Evolutionary conservation across 768 basidiomycete genomes (phyloP).

Genomic region (Lepiota venenata): DNA sequence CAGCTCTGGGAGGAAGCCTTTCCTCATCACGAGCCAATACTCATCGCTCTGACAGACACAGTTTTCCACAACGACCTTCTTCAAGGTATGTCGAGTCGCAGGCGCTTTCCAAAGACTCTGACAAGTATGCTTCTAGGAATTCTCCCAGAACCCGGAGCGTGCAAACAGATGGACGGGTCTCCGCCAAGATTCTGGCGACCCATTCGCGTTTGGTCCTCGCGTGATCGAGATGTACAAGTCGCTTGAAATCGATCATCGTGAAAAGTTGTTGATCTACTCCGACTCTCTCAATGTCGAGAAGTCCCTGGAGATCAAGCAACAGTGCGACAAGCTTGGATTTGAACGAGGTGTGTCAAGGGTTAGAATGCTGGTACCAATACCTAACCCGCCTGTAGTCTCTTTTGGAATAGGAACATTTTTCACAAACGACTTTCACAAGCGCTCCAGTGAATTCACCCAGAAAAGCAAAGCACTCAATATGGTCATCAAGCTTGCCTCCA

Average conservation of each 20-base stretch:
- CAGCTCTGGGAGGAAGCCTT: constrained; percentile 86
- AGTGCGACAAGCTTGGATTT: constrained; percentile 74
- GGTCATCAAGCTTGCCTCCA: constrained; percentile 86
- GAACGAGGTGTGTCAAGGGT: constrained; percentile 38
- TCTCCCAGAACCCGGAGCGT: constrained; percentile 49
- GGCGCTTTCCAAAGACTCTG: not conserved
- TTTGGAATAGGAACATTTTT: constrained; percentile 95
- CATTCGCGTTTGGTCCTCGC: constrained; percentile 71
- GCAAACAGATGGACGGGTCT: constrained; percentile 77
- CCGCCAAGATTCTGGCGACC: constrained; percentile 94
- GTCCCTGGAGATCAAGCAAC: constrained; percentile 63
- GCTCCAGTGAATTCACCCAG: constrained; percentile 36
- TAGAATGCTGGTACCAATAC: constrained; percentile 6
- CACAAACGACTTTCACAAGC: constrained; percentile 80
- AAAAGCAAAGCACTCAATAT: constrained; percentile 88
- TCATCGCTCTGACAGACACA: constrained; percentile 93
- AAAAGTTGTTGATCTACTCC: constrained; percentile 80
- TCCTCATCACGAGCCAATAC: constrained; percentile 37
- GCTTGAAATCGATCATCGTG: constrained; percentile 61
- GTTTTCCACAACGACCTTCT: constrained; percentile 85
- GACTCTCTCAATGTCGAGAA: constrained; percentile 75
- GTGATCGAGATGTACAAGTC: constrained; percentile 70
- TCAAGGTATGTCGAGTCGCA: constrained; percentile 46
- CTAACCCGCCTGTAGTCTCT: constrained; percentile 45
- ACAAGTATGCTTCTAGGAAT: constrained; percentile 42